A percentile compares a stretch with the other conserved stretches of the same genome.
phyloP scores from a whole-genome alignment of 2,329 filamentous ascomycete species.

The Rutstroemia sp. region DNA sequence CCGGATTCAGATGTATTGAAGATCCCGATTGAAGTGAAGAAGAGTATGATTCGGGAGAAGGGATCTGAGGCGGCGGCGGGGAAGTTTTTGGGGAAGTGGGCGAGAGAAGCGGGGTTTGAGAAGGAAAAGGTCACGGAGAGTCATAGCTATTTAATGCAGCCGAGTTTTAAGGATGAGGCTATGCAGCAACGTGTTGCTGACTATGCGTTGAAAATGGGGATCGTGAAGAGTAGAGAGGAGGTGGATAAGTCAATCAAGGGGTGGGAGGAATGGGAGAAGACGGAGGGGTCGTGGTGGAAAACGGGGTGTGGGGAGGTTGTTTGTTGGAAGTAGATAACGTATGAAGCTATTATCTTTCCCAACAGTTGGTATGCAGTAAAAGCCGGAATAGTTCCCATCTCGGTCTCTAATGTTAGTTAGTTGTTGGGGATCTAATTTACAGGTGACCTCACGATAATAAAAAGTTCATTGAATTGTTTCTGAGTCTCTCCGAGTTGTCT shows the following conservation, averaged over 20 bases:
- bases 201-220: background rate
- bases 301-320: constrained; percentile 6
- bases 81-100: constrained; percentile 1
- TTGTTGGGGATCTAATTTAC: too few relatives aligned
- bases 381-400: too few relatives aligned
- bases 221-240: background rate
- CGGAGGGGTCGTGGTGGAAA: constrained; percentile 6
- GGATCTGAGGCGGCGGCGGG: background rate
- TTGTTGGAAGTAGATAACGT: background rate
- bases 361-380: too few relatives aligned
- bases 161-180: background rate
- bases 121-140: background rate
- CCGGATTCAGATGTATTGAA: background rate
- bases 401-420: too few relatives aligned
- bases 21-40: background rate
- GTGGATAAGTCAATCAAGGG: background rate
- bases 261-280: constrained; percentile 5
- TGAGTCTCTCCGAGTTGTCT: too few relatives aligned
- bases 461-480: too few relatives aligned
- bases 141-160: constrained; percentile 6
- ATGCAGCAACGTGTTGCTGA: background rate
- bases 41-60: constrained; percentile 3
- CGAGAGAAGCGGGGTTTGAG: background rate
- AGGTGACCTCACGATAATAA: too few relatives aligned
- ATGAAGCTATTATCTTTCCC: too few relatives aligned